A percentile compares a stretch with the other conserved stretches of the same genome.
phyloP scores from a whole-genome alignment of 148 eudicot genomes.

The Cornus controversa region DNA sequence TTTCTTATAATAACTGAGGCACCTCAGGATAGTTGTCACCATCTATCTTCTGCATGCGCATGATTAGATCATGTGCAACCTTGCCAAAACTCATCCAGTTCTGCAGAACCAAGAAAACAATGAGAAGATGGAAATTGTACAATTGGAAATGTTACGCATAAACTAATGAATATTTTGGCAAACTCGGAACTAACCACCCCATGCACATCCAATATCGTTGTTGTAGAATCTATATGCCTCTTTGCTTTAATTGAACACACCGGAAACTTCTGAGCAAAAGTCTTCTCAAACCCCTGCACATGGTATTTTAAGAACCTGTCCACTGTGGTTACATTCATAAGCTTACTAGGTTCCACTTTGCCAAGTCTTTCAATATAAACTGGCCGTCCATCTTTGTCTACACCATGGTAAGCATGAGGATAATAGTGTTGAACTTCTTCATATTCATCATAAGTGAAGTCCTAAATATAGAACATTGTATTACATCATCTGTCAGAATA shows the following conservation, averaged over 20 bases:
- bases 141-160: neutral
- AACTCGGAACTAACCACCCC: conserved; percentile 65
- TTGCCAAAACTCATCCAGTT: conserved; percentile 94
- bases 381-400: conserved; percentile 87
- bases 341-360: conserved; percentile 76
- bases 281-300: conserved; percentile 83
- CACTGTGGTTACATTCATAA: conserved; percentile 80
- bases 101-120: conserved; percentile 46
- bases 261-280: conserved; percentile 84
- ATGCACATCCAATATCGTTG: conserved; percentile 80
- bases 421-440: conserved; percentile 74
- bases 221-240: conserved; percentile 88
- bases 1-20: conserved; percentile 11
- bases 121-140: conserved; percentile 11
- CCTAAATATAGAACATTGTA: conserved; percentile 37
- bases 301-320: conserved; percentile 90
- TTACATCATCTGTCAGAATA: conserved; percentile 12
- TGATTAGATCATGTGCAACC: conserved; percentile 80
- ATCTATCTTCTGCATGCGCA: conserved; percentile 93
- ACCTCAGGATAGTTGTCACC: conserved; percentile 99
- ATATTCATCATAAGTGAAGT: conserved; percentile 66
- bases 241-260: conserved; percentile 93
- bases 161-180: neutral
- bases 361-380: conserved; percentile 92
- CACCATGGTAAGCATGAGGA: conserved; percentile 98